Evolutionary conservation across 192 early-diverging fungal species (phyloP).

Genomic region (Linnemannia hyalina): DNA sequence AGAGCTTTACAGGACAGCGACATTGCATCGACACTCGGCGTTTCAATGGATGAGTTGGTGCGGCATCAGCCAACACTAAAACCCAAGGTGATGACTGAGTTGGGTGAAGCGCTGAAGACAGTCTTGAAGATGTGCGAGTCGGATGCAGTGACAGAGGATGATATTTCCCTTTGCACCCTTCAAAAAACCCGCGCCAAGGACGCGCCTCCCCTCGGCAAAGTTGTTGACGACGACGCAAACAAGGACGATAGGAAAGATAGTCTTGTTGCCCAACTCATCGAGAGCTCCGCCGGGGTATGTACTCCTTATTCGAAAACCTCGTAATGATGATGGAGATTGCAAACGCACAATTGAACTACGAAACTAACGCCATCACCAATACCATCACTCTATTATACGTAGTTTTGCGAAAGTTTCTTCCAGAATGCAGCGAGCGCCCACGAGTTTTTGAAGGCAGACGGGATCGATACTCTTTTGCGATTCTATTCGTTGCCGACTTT

Average conservation of each 20-base stretch:
- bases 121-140: constrained; percentile 73
- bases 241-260: constrained; percentile 71
- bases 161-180: constrained; percentile 41
- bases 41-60: constrained; percentile 93
- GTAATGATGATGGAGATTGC: background rate
- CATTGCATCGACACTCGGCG: constrained; percentile 85
- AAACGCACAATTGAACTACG: no score
- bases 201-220: constrained; percentile 30
- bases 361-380: background rate
- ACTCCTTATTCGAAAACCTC: background rate
- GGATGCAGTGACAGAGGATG: constrained; percentile 66
- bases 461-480: constrained; percentile 71
- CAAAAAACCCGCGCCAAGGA: constrained; percentile 32
- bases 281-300: constrained; percentile 74
- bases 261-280: constrained; percentile 70
- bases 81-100: constrained; percentile 74
- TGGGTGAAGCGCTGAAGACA: constrained; percentile 77
- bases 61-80: constrained; percentile 94
- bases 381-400: background rate
- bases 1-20: constrained; percentile 86
- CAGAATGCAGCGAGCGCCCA: constrained; percentile 80
- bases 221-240: constrained; percentile 31
- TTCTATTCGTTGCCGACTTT: constrained; percentile 76
- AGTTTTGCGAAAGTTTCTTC: constrained; percentile 90
- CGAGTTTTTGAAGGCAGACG: constrained; percentile 79